A percentile compares a stretch with the other conserved stretches of the same genome.
These are phyloP conservation scores for Pichia manshurica DNA, from an alignment of 805 yeast genomes.

Conservation along the genomic window DNA sequence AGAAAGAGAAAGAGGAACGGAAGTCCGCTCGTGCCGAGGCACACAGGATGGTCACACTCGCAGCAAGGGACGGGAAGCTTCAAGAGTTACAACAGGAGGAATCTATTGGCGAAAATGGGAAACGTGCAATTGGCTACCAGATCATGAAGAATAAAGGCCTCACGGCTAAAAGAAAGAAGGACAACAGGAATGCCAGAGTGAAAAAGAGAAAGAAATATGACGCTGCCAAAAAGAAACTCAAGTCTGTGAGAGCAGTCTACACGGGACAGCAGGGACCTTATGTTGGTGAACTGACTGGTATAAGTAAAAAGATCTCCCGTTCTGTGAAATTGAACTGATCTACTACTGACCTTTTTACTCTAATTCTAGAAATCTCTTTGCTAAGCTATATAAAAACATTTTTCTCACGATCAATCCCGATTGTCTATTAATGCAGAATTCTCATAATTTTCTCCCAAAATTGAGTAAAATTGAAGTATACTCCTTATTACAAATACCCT, in stretches of 20 bases:
- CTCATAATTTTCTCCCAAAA: background rate
- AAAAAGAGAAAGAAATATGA: conserved; percentile 98
- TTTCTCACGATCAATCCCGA: background rate
- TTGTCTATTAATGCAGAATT: background rate
- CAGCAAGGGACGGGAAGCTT: conserved; percentile 80
- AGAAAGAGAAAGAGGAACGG: conserved; percentile 35
- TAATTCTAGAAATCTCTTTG: background rate
- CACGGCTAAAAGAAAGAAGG: conserved; percentile 89
- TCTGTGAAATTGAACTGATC: conserved; percentile 40
- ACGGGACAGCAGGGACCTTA: conserved; percentile 70
- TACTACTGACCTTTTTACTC: background rate
- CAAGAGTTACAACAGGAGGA: conserved; percentile 54
- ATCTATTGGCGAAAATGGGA: conserved; percentile 69
- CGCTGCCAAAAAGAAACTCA: conserved; percentile 87
- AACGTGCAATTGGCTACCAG: conserved; percentile 92
- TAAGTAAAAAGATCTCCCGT: conserved; percentile 86
- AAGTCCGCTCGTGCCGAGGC: conserved; percentile 53
- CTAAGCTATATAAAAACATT: background rate
- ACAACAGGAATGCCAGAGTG: conserved; percentile 90
- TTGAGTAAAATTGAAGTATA: conserved; percentile 15
- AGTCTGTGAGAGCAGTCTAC: conserved; percentile 86
- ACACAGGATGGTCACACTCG: conserved; percentile 65
- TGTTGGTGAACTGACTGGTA: conserved; percentile 95
- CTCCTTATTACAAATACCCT: too few species aligned
- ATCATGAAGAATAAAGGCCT: conserved; percentile 94